Evolutionary conservation across 1,284 basidiomycete genomes (phyloP).

Genomic region (Violaceomyces palustris): DNA sequence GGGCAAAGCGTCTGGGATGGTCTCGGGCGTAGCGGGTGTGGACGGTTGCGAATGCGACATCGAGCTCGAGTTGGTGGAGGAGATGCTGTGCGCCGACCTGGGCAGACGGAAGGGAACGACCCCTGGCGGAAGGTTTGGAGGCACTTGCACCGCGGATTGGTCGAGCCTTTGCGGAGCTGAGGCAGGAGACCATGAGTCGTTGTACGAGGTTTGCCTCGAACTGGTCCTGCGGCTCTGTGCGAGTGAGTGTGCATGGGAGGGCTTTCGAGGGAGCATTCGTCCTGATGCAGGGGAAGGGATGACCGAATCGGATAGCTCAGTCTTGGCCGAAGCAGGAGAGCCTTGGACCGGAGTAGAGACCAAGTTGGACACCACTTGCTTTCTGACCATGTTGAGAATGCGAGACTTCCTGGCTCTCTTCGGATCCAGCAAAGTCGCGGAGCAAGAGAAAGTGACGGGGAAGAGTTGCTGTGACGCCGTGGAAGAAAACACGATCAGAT

Average conservation of each 20-base stretch:
- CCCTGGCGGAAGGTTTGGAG: too few species aligned
- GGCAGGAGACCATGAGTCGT: too few species aligned
- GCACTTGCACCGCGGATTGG: too few species aligned
- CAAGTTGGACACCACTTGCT: constrained; percentile 31
- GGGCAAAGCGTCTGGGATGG: background rate
- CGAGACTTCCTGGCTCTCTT: constrained; percentile 32
- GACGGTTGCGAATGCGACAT: constrained; percentile 7
- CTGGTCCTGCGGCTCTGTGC: too few species aligned
- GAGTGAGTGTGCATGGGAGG: too few species aligned
- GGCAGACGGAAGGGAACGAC: too few species aligned
- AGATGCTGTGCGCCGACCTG: constrained; percentile 4
- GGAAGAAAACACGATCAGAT: background rate
- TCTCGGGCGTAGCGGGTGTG: constrained; percentile 4
- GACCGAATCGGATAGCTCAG: too few species aligned
- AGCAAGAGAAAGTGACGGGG: constrained; percentile 34
- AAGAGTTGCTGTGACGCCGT: constrained; percentile 10
- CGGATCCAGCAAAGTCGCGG: constrained; percentile 36
- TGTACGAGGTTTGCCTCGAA: too few species aligned
- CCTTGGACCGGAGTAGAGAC: constrained; percentile 7
- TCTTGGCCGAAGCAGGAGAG: constrained; percentile 12
- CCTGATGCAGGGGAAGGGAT: too few species aligned
- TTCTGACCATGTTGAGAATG: constrained; percentile 34
- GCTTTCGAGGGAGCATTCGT: too few species aligned
- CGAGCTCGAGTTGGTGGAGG: constrained; percentile 20
- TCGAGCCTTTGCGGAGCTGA: too few species aligned